Base-by-base conservation (phyloP, 2,329 filamentous ascomycete species). In the Ascocoryne sarcoides region DNA sequence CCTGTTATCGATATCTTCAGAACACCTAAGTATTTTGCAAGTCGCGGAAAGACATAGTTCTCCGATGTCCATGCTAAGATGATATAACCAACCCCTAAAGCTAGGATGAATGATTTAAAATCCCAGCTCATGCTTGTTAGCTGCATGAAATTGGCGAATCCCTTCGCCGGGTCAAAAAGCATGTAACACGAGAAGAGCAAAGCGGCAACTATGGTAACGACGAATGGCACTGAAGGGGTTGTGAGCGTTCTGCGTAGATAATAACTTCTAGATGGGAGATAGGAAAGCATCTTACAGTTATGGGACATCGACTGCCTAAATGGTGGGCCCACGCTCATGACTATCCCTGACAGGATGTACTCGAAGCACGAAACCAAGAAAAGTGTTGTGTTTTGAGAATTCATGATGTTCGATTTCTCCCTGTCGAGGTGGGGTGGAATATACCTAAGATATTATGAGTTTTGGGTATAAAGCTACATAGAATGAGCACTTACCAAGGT, bases 331-430 rank as follows among this genome's bases (percentile, higher is more conserved):
- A 92, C 86, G 53, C 84, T 94, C 20, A 98, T 71, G 1, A 96
- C 83, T 29, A 96, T 73, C 3, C 86, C 92, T 0, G 87, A 84
- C 16, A 95, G 71, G 28, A 94, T 93, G 61, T 98, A 98, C 60
- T 96, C 89, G 56, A 89, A 96, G 60, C 88, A 95, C 2, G 84
- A 93, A 4, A 89, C 70, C 20, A 96, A 65, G 66, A 98, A 98
- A 1, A 98, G 67, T 0, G 84, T 79, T 0, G 90, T 95, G 56
- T 98, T 96, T 55, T 96, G 84, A 8, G 87, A 95, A 62, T 96
- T 96, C 54, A 82, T 73, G 39, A 89, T 82, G 58, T 92, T 94
- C 17, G 84, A 82, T 56, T 92, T 82, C 20, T 94, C 75, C 18
- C 74, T 76, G 56, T 88, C 75, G 18, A 94, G 60, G 41, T 79